Evolutionary conservation across 2,329 filamentous ascomycete species (phyloP), one percentile per base, ranked within the genome.

Genomic region (Aspergillus phoenicis): DNA sequence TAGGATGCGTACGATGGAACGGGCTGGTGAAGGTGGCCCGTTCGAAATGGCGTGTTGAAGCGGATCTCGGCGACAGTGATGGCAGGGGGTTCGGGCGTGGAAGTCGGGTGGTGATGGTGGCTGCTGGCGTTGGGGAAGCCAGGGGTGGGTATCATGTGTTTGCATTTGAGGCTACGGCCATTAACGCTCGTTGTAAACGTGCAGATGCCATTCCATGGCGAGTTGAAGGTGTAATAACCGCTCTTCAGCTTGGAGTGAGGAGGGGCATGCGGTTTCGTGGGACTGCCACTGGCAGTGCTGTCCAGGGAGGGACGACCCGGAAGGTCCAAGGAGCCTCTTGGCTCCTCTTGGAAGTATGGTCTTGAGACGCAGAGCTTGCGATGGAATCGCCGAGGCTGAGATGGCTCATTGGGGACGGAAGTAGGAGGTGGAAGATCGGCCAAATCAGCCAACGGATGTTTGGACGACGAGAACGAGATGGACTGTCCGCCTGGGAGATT

Each of bases 131-230:
- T 49, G 5, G 60, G 66, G 20, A 73, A 68, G 20, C 66, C 62
- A 20, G 69, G 73, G 33, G 73, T 71, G 4, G 73, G 83, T 2
- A 93, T 80, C n/a, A 85, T 79, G 74, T 96, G 91, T 59, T 87
- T 87, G 76, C 90, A 93, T 73, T 87, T 87, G 13, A 96, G 78
- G 58, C 86, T 89, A 55, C 89, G 88, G 2, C 94, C 93, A 47
- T 86, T 89, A 59, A 87, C 83, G 39, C 90, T 89, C 0, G 93
- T 95, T 15, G 86, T 83, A 75, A 98, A 98, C 62, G 93, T 90
- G 77, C 94, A 98, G 45, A 85, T 85, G 15, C 91, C 91, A 62
- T 91, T 88, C 94, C 94, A 98, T 0, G 93, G 93, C 45, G 91
- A 95, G 20, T 82, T 79, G 72, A 97, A 97, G 1, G 87, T 85